These are phyloP conservation scores for Nicotiana tomentosiformis DNA, from an alignment of 257 asterid genomes.

Conservation along the genomic window DNA sequence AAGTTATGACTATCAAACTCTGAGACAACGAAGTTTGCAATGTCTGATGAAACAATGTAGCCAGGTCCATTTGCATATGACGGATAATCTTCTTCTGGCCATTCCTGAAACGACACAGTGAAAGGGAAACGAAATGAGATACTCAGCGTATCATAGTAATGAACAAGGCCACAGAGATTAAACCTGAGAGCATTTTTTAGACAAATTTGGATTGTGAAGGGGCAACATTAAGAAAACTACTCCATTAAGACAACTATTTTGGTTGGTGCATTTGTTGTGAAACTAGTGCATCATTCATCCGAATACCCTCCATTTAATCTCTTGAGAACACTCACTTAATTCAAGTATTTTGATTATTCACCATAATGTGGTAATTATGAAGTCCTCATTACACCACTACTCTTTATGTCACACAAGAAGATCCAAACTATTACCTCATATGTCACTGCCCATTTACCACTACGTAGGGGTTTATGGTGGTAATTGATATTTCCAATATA, in stretches of 20 bases:
- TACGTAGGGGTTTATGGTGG: slow-evolving; percentile 77
- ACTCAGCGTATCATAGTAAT: neutral
- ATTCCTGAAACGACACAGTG: slow-evolving; percentile 48
- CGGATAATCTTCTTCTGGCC: slow-evolving; percentile 98
- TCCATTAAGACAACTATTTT: neutral
- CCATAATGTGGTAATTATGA: neutral
- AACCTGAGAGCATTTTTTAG: neutral
- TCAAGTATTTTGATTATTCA: neutral
- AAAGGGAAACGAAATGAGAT: neutral
- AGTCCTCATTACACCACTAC: neutral
- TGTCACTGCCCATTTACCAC: slow-evolving; percentile 97
- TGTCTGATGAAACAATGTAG: slow-evolving; percentile 80
- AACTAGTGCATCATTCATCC: neutral
- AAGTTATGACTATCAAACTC: slow-evolving; percentile 57
- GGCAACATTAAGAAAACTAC: neutral
- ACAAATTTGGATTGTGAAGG: neutral
- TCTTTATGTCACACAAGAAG: neutral
- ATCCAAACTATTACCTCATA: slow-evolving; percentile 44
- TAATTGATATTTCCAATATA: slow-evolving; percentile 84
- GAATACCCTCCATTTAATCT: neutral
- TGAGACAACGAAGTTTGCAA: slow-evolving; percentile 61
- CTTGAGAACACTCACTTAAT: neutral
- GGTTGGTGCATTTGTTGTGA: neutral
- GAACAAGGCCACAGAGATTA: neutral
- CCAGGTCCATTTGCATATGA: slow-evolving; percentile 99